Conservation (phyloP, 768 basidiomycete genomes). For the Albatrellus ellisii region DNA sequence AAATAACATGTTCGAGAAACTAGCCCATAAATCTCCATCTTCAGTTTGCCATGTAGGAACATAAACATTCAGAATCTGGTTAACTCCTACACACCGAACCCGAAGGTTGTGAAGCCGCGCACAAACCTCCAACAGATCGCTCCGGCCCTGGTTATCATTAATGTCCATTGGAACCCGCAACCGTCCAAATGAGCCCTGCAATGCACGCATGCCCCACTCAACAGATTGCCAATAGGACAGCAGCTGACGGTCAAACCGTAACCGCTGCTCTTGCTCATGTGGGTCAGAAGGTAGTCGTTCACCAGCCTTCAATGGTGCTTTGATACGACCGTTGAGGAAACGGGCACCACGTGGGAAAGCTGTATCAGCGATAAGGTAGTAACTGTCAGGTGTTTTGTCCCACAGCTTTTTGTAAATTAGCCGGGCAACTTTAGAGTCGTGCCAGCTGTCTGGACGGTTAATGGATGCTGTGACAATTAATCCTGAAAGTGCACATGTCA, state of each 20-base stretch:
- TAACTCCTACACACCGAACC: constrained; percentile 24
- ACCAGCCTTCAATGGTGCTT: constrained; percentile 26
- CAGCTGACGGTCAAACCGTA: constrained; percentile 25
- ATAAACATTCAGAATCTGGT: constrained; percentile 31
- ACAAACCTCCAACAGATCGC: constrained; percentile 25
- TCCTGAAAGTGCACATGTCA: too few species aligned
- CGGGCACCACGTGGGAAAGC: constrained; percentile 29
- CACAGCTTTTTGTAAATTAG: constrained; percentile 25
- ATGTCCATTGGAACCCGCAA: constrained; percentile 29
- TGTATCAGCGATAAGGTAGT: constrained; percentile 30
- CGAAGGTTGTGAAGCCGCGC: constrained; percentile 24
- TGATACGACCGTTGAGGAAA: constrained; percentile 22
- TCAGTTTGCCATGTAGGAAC: too few species aligned
- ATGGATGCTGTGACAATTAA: constrained; percentile 21
- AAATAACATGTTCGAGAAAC: too few species aligned
- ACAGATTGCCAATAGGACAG: constrained; percentile 34
- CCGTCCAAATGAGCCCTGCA: constrained; percentile 34
- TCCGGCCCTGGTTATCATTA: constrained; percentile 15
- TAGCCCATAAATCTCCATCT: too few species aligned
- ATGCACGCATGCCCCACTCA: constrained; percentile 35
- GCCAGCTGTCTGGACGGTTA: constrained; percentile 37
- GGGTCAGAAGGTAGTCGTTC: constrained; percentile 8
- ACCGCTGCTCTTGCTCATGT: constrained; percentile 13
- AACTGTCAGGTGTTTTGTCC: constrained; percentile 25
- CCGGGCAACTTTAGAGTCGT: constrained; percentile 29